phyloP scores from a whole-genome alignment of 192 early-diverging fungal genomes.

The Coemansia sp. region DNA sequence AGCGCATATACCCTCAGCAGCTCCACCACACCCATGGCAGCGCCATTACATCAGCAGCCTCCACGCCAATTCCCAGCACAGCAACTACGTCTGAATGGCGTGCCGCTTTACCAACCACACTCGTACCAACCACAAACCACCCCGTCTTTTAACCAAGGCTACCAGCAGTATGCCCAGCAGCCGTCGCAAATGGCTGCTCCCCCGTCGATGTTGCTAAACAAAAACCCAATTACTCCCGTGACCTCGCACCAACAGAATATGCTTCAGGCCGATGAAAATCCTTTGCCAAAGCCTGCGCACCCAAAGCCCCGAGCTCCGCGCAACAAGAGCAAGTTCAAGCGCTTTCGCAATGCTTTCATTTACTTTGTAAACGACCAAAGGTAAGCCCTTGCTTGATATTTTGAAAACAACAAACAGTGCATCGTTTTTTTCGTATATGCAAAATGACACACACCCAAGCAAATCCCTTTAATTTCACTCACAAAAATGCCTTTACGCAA shows the following conservation, averaged over 20 bases:
- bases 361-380: conserved; percentile 55
- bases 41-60: background rate
- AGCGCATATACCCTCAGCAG: conserved; percentile 4
- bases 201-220: conserved; percentile 6
- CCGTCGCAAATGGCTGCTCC: conserved; percentile 5
- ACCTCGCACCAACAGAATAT: no score
- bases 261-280: no score
- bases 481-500: background rate
- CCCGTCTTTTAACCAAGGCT: background rate
- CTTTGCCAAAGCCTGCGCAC: no score
- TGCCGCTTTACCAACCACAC: conserved; percentile 16
- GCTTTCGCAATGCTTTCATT: conserved; percentile 54
- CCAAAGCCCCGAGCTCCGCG: conserved; percentile 32
- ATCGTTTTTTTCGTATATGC: background rate
- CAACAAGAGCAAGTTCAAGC: conserved; percentile 53
- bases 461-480: no score
- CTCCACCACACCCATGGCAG: conserved; percentile 5
- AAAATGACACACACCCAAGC: no score
- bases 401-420: background rate
- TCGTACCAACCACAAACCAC: conserved; percentile 16
- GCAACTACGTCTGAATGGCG: background rate
- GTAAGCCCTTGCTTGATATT: no score
- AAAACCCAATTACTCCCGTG: conserved; percentile 21
- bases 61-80: background rate
- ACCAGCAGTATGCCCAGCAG: conserved; percentile 2